phyloP scores from a whole-genome alignment of 2,329 filamentous ascomycete species.

The Coniochaeta pulveracea region DNA sequence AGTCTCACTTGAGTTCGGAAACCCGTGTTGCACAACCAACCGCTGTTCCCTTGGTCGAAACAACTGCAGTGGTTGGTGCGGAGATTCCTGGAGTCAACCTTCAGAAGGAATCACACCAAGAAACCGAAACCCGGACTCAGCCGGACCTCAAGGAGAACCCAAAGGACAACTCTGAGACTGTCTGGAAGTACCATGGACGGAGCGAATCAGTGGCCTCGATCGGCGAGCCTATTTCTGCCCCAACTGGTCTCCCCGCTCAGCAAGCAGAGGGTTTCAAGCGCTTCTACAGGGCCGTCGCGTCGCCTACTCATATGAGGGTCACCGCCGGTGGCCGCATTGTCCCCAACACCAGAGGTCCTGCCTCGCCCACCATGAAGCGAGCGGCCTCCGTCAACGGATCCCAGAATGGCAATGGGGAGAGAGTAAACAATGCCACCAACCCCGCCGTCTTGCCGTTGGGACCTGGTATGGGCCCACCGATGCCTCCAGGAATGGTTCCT shows the following conservation, averaged over 20 bases:
- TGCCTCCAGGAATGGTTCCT: slow-evolving; percentile 14
- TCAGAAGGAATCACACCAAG: no score
- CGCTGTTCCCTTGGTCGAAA: no score
- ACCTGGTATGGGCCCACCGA: slow-evolving; percentile 7
- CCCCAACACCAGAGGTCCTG: slow-evolving; percentile 45
- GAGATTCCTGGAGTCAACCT: no score
- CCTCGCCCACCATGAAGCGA: slow-evolving; percentile 41
- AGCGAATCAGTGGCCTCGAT: slow-evolving; percentile 28
- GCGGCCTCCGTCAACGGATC: slow-evolving; percentile 25
- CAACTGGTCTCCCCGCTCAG: slow-evolving; percentile 39
- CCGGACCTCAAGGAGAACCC: not conserved
- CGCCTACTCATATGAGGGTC: slow-evolving; percentile 54
- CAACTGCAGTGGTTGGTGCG: no score
- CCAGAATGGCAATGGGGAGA: slow-evolving; percentile 2
- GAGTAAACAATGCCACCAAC: slow-evolving; percentile 1
- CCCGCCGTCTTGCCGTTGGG: slow-evolving; percentile 1
- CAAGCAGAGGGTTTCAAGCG: slow-evolving; percentile 54
- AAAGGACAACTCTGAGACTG: slow-evolving; percentile 11
- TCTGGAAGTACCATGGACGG: slow-evolving; percentile 34
- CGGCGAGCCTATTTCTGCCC: slow-evolving; percentile 40
- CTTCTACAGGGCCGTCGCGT: slow-evolving; percentile 58
- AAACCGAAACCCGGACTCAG: no score
- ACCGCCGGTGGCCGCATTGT: slow-evolving; percentile 58
- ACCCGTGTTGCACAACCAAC: no score
- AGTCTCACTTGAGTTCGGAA: no score